A percentile compares a stretch with the other conserved stretches of the same genome.
Evolutionary conservation across 345 rosid genomes (phyloP).

Genomic region (Eucalyptus erythrocorys): DNA sequence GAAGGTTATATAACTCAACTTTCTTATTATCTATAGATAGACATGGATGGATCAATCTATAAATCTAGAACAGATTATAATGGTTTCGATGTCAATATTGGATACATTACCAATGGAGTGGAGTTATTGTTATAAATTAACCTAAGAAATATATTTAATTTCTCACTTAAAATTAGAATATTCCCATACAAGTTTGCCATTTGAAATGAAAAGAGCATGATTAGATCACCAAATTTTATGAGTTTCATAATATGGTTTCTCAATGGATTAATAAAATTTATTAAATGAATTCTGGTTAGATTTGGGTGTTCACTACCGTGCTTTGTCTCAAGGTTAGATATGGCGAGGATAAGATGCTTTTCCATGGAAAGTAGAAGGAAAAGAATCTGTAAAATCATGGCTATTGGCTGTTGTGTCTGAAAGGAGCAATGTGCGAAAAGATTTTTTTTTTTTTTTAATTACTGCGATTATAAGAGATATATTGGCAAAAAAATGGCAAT

Average conservation of each 20-base stretch:
- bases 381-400: background rate
- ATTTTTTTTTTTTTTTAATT: background rate
- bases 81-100: background rate
- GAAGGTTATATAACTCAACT: background rate
- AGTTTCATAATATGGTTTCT: no score
- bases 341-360: slow-evolving; percentile 21
- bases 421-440: background rate
- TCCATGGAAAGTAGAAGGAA: background rate
- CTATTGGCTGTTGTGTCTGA: background rate
- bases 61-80: background rate
- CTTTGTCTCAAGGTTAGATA: slow-evolving; percentile 24
- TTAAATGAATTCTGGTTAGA: no score
- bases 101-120: background rate
- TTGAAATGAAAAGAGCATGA: background rate
- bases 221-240: no score
- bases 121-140: no score
- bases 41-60: no score
- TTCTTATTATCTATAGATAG: background rate
- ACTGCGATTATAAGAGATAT: background rate
- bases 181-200: background rate
- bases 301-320: slow-evolving; percentile 29
- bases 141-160: no score
- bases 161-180: background rate
- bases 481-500: background rate
- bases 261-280: no score